Evolutionary conservation across 768 basidiomycete species (phyloP), one percentile per base, ranked within the genome.

Genomic region (Agrocybe pediades): DNA sequence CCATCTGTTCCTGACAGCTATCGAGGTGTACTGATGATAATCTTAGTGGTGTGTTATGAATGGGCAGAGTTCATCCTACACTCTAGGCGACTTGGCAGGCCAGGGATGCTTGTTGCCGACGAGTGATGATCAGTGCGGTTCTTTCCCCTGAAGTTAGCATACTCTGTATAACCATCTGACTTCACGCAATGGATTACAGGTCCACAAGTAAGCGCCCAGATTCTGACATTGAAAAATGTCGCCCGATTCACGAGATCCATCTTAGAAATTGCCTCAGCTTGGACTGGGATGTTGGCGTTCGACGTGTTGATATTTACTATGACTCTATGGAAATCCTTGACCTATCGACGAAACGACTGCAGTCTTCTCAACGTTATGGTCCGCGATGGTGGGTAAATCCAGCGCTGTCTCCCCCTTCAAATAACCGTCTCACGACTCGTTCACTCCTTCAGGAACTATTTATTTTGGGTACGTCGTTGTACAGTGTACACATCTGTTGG

Each of bases 221-320:
- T 51, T 29, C 17, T n/a, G 16, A 4, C 15, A 21, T 24, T 3
- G 15, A 48, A 46, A 9, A 1, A 5, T 8, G 8, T 6, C 16
- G 29, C 2, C 6, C 17, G 1, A 20, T n/a, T 43, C 2, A 17
- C 39, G 24, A 36, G 23, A 36, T 11, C 2, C 33, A 77, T 72
- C 67, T 25, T 24, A 54, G 53, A 24, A 13, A 56, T 74, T 13
- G 74, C 69, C 5, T 60, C 59, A 2, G 71, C 73, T 3, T 80
- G 76, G 77, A 65, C 65, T 7, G 72, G 69, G n/a, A 61, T 74
- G 64, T 62, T 77, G 6, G 49, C 66, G 2, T 75, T 78, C 51
- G 77, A 79, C 57, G 46, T 71, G n/a, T 46, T 73, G 15, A 72
- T 79, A 0, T 76, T 78, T 52, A 46, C 50, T 25, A 67, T 80